Conservation (phyloP, 192 early-diverging fungal genomes). For the Allomyces arbusculus region DNA sequence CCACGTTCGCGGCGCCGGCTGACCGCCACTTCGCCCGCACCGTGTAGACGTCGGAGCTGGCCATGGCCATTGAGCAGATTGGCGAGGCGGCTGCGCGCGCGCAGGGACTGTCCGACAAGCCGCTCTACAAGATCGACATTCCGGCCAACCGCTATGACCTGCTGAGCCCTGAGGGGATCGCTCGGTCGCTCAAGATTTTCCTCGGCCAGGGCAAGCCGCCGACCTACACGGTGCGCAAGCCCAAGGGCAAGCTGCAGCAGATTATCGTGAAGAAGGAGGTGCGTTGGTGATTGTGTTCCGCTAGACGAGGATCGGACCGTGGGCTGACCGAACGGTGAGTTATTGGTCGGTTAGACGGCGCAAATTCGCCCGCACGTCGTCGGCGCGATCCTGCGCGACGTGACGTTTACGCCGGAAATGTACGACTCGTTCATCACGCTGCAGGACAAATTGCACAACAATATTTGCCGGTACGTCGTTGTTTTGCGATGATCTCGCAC, state of each 20-base stretch:
- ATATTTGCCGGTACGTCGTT: constrained; percentile 56
- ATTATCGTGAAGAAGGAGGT: constrained; percentile 52
- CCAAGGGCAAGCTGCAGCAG: constrained; percentile 35
- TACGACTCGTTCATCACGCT: constrained; percentile 96
- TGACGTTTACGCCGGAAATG: constrained; percentile 55
- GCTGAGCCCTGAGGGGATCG: constrained; percentile 87
- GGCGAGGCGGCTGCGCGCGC: constrained; percentile 18
- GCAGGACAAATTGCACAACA: constrained; percentile 96
- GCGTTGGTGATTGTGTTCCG: neutral
- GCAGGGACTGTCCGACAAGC: constrained; percentile 45
- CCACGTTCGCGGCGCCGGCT: neutral
- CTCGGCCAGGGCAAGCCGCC: constrained; percentile 48
- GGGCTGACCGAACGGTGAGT: constrained; percentile 12
- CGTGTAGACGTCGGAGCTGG: constrained; percentile 53
- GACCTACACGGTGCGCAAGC: constrained; percentile 35
- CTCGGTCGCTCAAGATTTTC: constrained; percentile 70
- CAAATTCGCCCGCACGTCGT: constrained; percentile 71
- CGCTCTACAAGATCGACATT: constrained; percentile 89
- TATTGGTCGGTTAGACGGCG: constrained; percentile 37
- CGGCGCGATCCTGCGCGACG: constrained; percentile 70
- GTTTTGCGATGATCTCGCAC: neutral
- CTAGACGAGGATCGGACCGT: neutral
- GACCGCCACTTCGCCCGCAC: neutral
- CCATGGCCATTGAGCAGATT: constrained; percentile 47
- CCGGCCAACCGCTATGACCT: constrained; percentile 95